A percentile compares a stretch with the other conserved stretches of the same genome.
Conservation (phyloP, 2,329 filamentous ascomycete species). For the Chrysoporthe cubensis region DNA sequence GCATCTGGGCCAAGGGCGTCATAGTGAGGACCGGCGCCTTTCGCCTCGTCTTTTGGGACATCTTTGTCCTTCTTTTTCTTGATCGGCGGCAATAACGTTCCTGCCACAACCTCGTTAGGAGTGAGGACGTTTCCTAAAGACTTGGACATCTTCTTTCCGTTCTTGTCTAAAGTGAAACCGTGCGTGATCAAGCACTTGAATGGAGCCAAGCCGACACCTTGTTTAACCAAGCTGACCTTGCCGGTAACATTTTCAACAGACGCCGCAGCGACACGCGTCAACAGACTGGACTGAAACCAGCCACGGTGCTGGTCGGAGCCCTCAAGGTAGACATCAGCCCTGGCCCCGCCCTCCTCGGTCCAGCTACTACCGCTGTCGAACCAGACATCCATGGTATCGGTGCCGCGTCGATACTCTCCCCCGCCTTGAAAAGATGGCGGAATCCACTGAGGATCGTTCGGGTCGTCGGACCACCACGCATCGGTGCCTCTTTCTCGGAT, state of each 20-base stretch:
- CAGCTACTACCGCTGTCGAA: conserved; percentile 98
- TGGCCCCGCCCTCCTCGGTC: conserved; percentile 59
- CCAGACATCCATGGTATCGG: conserved; percentile 99
- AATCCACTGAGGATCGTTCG: conserved; percentile 78
- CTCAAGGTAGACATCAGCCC: conserved; percentile 88
- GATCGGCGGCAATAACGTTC: conserved; percentile 72
- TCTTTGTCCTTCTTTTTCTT: conserved; percentile 63
- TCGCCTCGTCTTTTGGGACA: conserved; percentile 44
- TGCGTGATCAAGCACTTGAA: conserved; percentile 93
- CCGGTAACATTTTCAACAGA: conserved; percentile 40
- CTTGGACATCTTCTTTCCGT: conserved; percentile 99
- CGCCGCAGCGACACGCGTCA: conserved; percentile 78
- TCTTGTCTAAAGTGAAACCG: conserved; percentile 86
- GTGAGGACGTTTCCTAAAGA: conserved; percentile 87
- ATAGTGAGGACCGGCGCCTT: conserved; percentile 41
- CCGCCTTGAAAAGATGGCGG: conserved; percentile 61
- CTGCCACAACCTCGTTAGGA: conserved; percentile 83
- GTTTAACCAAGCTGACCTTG: conserved; percentile 36
- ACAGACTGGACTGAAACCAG: conserved; percentile 96
- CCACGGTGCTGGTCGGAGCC: conserved; percentile 95
- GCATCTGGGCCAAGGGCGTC: conserved; percentile 85
- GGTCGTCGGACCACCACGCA: conserved; percentile 88
- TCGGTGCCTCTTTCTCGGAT: conserved; percentile 81
- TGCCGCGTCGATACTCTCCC: conserved; percentile 71
- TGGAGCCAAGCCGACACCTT: conserved; percentile 58